Conservation (phyloP, 2,329 filamentous ascomycete genomes). For the Ambrosiella cleistominuta region DNA sequence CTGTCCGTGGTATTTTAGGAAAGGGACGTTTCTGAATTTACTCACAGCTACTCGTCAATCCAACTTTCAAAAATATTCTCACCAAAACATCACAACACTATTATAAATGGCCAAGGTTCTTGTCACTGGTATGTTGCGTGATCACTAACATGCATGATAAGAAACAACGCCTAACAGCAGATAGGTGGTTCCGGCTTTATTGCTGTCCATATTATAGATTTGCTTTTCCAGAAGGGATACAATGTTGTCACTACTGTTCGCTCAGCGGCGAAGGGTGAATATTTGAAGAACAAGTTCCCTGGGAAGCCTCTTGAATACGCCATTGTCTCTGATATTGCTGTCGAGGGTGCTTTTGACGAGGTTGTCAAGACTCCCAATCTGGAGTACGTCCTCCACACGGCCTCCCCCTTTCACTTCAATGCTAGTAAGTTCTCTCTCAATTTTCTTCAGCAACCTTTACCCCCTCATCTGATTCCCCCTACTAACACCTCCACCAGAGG, state of each 20-base stretch:
- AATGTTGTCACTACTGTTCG: conserved; percentile 39
- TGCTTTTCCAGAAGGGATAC: conserved; percentile 33
- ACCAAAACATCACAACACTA: conserved; percentile 11
- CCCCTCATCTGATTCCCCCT: neutral
- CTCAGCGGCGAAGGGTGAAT: conserved; percentile 33
- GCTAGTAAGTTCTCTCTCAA: conserved; percentile 20
- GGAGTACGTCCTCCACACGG: conserved; percentile 42
- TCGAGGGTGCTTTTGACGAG: conserved; percentile 55
- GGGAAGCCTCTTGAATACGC: conserved; percentile 28
- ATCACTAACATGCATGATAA: neutral
- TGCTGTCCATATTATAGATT: conserved; percentile 36
- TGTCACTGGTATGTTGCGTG: conserved; percentile 24
- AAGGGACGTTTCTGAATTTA: neutral
- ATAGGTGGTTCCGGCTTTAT: conserved; percentile 35
- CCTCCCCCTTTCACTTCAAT: conserved; percentile 40
- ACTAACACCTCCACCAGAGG: conserved; percentile 18
- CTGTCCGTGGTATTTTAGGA: too few relatives aligned
- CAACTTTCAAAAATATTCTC: neutral
- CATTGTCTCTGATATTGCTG: conserved; percentile 64
- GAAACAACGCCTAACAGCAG: neutral
- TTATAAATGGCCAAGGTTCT: conserved; percentile 28
- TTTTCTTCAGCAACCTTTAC: neutral
- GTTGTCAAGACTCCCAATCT: conserved; percentile 23
- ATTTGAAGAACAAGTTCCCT: conserved; percentile 32
- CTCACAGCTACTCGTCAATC: neutral